Evolutionary conservation across 2,329 filamentous ascomycete genomes (phyloP).

Genomic region (Hymenoscyphus infarciens): DNA sequence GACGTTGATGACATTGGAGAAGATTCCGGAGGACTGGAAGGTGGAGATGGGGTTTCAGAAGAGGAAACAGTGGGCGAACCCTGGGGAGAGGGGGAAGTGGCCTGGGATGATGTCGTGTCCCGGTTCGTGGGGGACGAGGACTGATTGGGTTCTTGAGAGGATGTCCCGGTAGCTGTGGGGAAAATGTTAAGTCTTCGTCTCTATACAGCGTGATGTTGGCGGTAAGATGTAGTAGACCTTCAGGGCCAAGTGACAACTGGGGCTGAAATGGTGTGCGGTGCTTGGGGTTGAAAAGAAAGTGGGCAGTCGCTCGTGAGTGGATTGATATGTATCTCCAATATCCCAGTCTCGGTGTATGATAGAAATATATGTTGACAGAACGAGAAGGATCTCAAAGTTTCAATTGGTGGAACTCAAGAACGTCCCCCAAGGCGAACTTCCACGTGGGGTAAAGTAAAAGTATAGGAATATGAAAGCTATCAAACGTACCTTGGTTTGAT

Average conservation of each 20-base stretch:
- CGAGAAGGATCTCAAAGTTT: background rate
- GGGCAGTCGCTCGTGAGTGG: background rate
- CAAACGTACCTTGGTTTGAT: conserved; percentile 9
- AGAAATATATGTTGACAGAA: background rate
- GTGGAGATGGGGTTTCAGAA: conserved; percentile 11
- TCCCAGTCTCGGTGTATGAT: background rate
- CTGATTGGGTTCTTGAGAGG: background rate
- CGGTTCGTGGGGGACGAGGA: background rate
- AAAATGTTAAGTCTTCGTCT: background rate
- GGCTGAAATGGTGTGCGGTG: background rate
- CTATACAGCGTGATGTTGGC: background rate
- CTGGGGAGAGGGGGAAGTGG: conserved; percentile 12
- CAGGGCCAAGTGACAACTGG: background rate
- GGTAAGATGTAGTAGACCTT: background rate
- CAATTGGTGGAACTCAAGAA: background rate
- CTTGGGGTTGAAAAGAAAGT: background rate
- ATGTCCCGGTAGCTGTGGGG: conserved; percentile 1
- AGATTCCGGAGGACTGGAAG: conserved; percentile 2
- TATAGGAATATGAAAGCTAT: background rate
- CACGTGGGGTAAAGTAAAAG: background rate
- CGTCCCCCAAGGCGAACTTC: background rate
- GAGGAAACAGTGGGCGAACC: conserved; percentile 14
- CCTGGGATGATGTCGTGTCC: conserved; percentile 13
- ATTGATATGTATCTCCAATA: background rate
- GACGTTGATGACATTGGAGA: background rate